Evolutionary conservation across 2,329 filamentous ascomycete genomes (phyloP), one percentile per base, ranked within the genome.

Genomic region (Pseudogymnoascus sp.): DNA sequence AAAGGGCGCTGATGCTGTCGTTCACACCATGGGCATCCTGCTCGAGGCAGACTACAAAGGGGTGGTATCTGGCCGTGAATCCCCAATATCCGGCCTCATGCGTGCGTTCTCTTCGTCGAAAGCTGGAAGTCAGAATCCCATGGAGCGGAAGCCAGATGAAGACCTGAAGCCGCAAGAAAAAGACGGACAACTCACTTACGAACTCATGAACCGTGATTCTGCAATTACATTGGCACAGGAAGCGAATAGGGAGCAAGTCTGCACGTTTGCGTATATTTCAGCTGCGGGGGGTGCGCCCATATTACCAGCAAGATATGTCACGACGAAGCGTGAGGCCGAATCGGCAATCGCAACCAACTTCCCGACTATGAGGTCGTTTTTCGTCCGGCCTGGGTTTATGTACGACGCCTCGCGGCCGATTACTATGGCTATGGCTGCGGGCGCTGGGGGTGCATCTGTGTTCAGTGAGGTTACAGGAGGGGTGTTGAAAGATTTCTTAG

Each of bases 31-130:
- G 88, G 94, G 94, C 8, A 97, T 99, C 68, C 81, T 99, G 16
- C 83, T 99, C 8, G 94, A 99, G 78, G 91, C 92, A 58, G 94
- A 99, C 78, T 99, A 99, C 83, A 99, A 99, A 76, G 89, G 89
- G 67, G 87, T 96, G 14, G 73, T 99, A 25, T 87, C 85, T 18
- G 94, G 94, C 58, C 85, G 83, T 63, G 92, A 96, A 69, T 91
- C 89, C 0, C 85, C 91, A n/a, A 75, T 96, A 59, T 75, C 84
- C 6, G 93, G 91, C 1, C 77, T 99, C 12, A 83, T 84, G 64
- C 86, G 88, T 68, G 90, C 91, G 25, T 96, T 97, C 73, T 85
- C 86, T 59, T 73, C 83, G 1, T 80, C 81, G 2, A 87, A 87
- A 34, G 78, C 76, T 70, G 82, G 84, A 61, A 83, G 84, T 60